A percentile compares a stretch with the other conserved stretches of the same genome.
Conservation (phyloP, 1,139 yeast genomes). For the Pichia sp. region DNA sequence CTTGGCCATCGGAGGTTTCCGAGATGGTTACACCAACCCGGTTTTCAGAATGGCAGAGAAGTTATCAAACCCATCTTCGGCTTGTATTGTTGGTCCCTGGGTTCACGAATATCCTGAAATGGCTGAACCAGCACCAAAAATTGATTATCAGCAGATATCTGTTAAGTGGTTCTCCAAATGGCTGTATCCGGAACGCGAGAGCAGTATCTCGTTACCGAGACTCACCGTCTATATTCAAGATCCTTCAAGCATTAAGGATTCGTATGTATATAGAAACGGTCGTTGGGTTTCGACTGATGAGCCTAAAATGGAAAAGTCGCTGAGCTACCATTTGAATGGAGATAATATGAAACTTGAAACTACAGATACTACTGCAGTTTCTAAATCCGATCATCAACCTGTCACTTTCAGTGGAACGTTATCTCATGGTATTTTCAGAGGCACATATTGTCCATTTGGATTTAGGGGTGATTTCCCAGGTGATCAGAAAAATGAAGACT, state of each 20-base stretch:
- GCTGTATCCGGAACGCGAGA: slow-evolving; percentile 24
- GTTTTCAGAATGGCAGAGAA: slow-evolving; percentile 35
- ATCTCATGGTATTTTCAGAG: slow-evolving; percentile 36
- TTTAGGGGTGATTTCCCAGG: slow-evolving; percentile 38
- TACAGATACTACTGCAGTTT: background rate
- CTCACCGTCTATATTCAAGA: slow-evolving; percentile 35
- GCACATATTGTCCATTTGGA: slow-evolving; percentile 39
- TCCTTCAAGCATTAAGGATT: slow-evolving; percentile 29
- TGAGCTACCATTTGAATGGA: slow-evolving; percentile 11
- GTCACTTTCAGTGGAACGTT: slow-evolving; percentile 27
- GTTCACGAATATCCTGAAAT: slow-evolving; percentile 40
- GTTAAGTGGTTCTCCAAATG: slow-evolving; percentile 33
- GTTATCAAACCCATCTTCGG: slow-evolving; percentile 28
- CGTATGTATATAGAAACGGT: slow-evolving; percentile 32
- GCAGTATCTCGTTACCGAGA: slow-evolving; percentile 25
- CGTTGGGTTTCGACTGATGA: slow-evolving; percentile 29
- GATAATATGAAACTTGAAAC: slow-evolving; percentile 9
- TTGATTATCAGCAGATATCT: slow-evolving; percentile 35
- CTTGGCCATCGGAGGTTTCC: slow-evolving; percentile 37
- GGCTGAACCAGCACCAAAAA: slow-evolving; percentile 36
- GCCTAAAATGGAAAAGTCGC: slow-evolving; percentile 8
- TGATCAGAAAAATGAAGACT: slow-evolving; percentile 34
- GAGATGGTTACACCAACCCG: slow-evolving; percentile 37
- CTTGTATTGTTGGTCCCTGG: slow-evolving; percentile 37
- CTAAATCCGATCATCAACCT: slow-evolving; percentile 6